Conservation (phyloP, 345 rosid genomes). For the Gossypium herbaceum region DNA sequence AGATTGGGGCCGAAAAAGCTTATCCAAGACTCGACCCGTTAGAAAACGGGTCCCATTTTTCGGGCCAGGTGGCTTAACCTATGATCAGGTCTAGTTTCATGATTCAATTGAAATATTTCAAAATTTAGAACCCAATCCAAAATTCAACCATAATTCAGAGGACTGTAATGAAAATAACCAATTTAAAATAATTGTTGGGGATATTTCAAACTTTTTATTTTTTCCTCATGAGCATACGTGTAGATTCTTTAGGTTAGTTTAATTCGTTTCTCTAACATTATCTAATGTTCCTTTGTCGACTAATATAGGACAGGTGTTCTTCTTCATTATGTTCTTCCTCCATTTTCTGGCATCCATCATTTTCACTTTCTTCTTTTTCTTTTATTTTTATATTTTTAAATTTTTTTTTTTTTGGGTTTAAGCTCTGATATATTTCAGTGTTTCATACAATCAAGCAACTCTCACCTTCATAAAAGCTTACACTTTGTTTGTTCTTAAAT, state of each 20-base stretch:
- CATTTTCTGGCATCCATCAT: background rate
- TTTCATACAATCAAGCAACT: constrained; percentile 16
- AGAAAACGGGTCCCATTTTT: no score
- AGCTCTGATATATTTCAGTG: background rate
- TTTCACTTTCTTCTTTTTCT: background rate
- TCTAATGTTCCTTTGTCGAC: background rate
- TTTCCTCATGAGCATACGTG: background rate
- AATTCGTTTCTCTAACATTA: constrained; percentile 10
- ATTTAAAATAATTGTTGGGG: background rate
- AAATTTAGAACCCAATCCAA: no score
- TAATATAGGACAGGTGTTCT: constrained; percentile 18
- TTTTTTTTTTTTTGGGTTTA: background rate
- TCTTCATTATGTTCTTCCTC: background rate
- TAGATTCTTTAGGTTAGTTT: constrained; percentile 11
- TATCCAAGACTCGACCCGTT: no score
- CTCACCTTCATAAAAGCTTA: background rate
- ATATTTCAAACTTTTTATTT: no score
- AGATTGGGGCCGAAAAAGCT: no score
- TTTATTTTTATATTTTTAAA: background rate
- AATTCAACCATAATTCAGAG: no score
- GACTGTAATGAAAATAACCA: no score
- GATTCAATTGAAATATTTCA: no score
- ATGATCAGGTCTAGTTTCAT: no score
- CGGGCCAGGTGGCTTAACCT: rapidly evolving
- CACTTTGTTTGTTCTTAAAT: background rate